phyloP scores from a whole-genome alignment of 23 red algal species.

The Gracilaria domingensis region DNA sequence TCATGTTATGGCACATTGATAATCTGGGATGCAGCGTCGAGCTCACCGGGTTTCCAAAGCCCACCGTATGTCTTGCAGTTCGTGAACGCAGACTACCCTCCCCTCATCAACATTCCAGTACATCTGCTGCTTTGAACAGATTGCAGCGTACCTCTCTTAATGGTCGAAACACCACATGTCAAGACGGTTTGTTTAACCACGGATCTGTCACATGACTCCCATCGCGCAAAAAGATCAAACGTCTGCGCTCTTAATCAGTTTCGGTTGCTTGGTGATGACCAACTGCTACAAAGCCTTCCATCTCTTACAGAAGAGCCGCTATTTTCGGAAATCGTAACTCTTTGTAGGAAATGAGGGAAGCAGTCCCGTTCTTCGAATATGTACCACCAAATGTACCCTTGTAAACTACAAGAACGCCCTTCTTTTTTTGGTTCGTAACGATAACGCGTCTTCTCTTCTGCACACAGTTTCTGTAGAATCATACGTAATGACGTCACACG shows the following conservation, averaged over 20 bases:
- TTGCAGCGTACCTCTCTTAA: not conserved
- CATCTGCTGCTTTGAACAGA: not conserved
- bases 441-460: not conserved
- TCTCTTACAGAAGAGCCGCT: not conserved
- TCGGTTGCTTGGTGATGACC: not conserved
- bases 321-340: conserved; percentile 9
- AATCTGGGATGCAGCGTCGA: conserved; percentile 3
- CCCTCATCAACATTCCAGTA: not conserved
- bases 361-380: conserved; percentile 9
- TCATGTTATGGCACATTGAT: conserved; percentile 62
- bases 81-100: conserved; percentile 30
- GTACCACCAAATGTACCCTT: conserved; percentile 5
- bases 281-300: not conserved
- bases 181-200: conserved; percentile 7
- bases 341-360: conserved; percentile 9
- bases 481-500: not conserved
- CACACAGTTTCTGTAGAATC: not conserved
- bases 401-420: not conserved
- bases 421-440: not conserved
- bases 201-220: not conserved
- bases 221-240: not conserved
- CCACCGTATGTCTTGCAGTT: conserved; percentile 51
- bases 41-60: conserved; percentile 15
- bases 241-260: not conserved
- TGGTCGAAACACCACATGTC: conserved; percentile 9